Conservation (phyloP, 306 rosid genomes). For the Rosa rugosa region DNA sequence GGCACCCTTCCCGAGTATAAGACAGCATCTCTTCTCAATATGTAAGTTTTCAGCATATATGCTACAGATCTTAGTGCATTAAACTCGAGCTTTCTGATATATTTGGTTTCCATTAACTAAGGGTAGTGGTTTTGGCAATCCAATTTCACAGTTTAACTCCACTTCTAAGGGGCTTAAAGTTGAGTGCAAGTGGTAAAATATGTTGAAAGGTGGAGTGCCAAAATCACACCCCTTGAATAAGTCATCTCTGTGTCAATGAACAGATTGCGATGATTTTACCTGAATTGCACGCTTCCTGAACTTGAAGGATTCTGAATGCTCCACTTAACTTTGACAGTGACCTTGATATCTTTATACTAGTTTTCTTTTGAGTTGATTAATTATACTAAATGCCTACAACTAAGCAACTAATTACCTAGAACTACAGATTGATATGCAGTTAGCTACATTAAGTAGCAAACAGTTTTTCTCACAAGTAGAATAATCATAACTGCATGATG, state of each 20-base stretch:
- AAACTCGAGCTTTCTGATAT: neutral
- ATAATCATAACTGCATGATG: too few species aligned
- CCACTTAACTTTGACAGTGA: neutral
- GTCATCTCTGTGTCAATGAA: neutral
- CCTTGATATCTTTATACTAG: too few species aligned
- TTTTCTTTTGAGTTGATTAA: too few species aligned
- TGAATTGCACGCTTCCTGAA: neutral
- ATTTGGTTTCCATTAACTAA: neutral
- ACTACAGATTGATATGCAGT: too few species aligned
- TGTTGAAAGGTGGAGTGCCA: neutral
- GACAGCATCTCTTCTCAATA: slow-evolving; percentile 44
- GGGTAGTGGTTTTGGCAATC: neutral
- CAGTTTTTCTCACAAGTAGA: too few species aligned
- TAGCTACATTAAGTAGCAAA: too few species aligned
- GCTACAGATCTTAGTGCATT: neutral
- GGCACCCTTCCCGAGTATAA: too few species aligned
- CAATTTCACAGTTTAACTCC: neutral
- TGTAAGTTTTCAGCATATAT: slow-evolving; percentile 47
- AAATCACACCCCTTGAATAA: neutral
- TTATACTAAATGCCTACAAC: too few species aligned
- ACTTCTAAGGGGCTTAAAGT: neutral
- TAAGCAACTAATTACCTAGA: too few species aligned
- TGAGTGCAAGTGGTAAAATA: neutral
- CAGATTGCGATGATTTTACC: neutral
- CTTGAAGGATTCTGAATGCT: neutral